phyloP scores from a whole-genome alignment of 208 protist species.

The Wallacemonas rigidus region DNA sequence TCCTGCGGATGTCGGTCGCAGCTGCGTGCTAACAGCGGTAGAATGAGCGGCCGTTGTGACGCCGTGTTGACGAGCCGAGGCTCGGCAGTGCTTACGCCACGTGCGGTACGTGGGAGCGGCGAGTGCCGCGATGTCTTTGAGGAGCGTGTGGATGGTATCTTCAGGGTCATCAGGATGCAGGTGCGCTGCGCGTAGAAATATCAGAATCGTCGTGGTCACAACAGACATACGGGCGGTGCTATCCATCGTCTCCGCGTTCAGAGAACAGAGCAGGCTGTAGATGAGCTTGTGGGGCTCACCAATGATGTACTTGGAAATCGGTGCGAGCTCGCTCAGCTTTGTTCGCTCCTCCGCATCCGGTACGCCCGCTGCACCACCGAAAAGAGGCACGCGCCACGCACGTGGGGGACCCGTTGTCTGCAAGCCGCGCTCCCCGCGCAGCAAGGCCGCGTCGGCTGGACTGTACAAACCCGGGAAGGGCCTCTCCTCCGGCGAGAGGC shows the following conservation, averaged over 20 bases:
- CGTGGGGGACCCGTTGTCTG: conserved; percentile 42
- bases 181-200: conserved; percentile 62
- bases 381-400: conserved; percentile 29
- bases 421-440: conserved; percentile 39
- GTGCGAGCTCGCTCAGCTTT: conserved; percentile 31
- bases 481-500: conserved; percentile 49
- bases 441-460: conserved; percentile 34
- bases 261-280: conserved; percentile 55
- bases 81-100: conserved; percentile 31
- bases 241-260: conserved; percentile 70
- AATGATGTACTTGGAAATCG: conserved; percentile 46
- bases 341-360: neutral
- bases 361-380: conserved; percentile 18
- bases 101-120: conserved; percentile 33
- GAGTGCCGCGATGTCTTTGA: conserved; percentile 39
- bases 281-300: conserved; percentile 70
- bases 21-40: conserved; percentile 7
- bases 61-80: neutral
- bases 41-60: neutral
- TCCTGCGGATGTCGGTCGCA: neutral
- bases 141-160: conserved; percentile 24
- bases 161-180: conserved; percentile 26
- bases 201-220: conserved; percentile 69
- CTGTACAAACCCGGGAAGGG: conserved; percentile 54
- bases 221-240: conserved; percentile 67